Base-by-base conservation (phyloP, 768 basidiomycete species). In the Fistulinella prunicolor region DNA sequence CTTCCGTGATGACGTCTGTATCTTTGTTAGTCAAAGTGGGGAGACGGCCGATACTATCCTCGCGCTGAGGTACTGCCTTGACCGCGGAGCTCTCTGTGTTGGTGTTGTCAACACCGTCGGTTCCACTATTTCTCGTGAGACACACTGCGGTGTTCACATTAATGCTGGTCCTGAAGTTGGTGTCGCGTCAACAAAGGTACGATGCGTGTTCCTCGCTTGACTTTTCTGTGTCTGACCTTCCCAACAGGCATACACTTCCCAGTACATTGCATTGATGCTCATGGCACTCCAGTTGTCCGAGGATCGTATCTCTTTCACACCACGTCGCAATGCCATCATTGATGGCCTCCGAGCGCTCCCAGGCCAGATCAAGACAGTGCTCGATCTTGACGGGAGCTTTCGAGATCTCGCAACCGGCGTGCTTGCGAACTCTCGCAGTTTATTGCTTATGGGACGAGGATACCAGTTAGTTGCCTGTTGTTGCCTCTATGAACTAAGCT, bases 91-190 rank as follows among this genome's bases (percentile, higher is more conserved):
- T 8, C 82, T 99, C 37, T 94, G 90, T 65, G 81, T 99, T 38
- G 96, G 96, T 74, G 90, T 98, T 42, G 94, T 99, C 69, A 98
- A 99, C 76, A 94, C 93, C 29, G 96, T 99, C 60, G 96, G 96
- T 41, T 96, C 94, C 20, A 97, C 95, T 4, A 82, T 98, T 59
- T 97, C 95, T 36, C 89, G 95, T 63, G 94, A 98, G 73, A 94
- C 94, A 3, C 96, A 99, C 74, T 96, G 94, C 55, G 96, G 96
- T 86, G 86, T 99, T 44, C 96, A 98, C 74, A 97, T 99, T 76
- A 99, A 99, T 64, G 96, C 94, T 61, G 94, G 94, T 17, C 94
- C 94, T 45, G 94, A 98, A 76, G 94, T 99, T 56, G 95, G 96
- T 78, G 96, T 99, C 50, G 96, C 96, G 6, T 97, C 94, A 16